Percentiles rank a stretch among this genome's conserved stretches.
These are phyloP conservation scores for Coemansia nantahalensis DNA, from an alignment of 192 early-diverging fungal genomes.

Conservation along the genomic window DNA sequence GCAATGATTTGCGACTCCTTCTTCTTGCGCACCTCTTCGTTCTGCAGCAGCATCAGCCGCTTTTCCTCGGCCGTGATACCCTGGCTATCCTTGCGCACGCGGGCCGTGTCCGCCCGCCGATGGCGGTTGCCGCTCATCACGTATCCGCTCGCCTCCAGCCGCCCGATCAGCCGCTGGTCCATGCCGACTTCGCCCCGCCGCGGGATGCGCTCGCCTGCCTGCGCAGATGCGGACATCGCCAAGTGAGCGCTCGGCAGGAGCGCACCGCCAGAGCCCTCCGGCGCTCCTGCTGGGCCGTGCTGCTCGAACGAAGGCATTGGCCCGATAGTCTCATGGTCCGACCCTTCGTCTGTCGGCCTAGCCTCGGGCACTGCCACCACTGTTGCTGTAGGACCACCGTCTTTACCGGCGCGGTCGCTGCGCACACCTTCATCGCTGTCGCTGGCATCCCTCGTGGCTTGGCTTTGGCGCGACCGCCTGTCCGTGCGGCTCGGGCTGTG, in stretches of 20 bases:
- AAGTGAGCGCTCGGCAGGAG: slow-evolving; percentile 88
- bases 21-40: slow-evolving; percentile 84
- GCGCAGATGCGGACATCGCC: slow-evolving; percentile 86
- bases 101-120: slow-evolving; percentile 92
- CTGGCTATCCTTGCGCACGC: slow-evolving; percentile 95
- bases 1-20: slow-evolving; percentile 90
- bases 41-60: slow-evolving; percentile 77
- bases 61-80: slow-evolving; percentile 95
- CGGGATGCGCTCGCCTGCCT: slow-evolving; percentile 92
- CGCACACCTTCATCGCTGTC: slow-evolving; percentile 8
- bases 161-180: slow-evolving; percentile 76
- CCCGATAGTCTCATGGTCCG: slow-evolving; percentile 23
- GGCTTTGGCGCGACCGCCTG: too few species aligned
- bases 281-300: neutral
- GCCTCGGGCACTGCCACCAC: neutral
- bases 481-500: too few species aligned
- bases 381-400: too few species aligned
- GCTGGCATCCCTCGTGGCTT: slow-evolving; percentile 5
- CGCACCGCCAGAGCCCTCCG: slow-evolving; percentile 69
- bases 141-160: slow-evolving; percentile 83
- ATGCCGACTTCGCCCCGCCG: slow-evolving; percentile 97
- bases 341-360: neutral
- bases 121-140: slow-evolving; percentile 97
- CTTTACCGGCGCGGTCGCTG: neutral
- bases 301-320: slow-evolving; percentile 15